Evolutionary conservation across 345 rosid species (phyloP), one percentile per base, ranked within the genome.

Genomic region (Pelargonium nanum): DNA sequence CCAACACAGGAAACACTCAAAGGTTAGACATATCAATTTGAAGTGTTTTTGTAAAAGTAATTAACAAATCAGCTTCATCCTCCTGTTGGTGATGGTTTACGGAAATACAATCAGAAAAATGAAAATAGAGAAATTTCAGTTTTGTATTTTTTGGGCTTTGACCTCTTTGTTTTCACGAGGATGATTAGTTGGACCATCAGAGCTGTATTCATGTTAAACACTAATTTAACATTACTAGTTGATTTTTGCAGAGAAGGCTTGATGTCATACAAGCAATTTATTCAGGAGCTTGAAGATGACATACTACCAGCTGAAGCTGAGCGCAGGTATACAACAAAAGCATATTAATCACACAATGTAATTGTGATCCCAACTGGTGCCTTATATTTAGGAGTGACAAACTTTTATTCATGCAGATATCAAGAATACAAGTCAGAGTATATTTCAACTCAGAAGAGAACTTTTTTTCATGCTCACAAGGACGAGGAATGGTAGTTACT

Each of bases 221-320:
- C 19, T 3, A 60, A 60, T 44, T 8, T 26, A 5, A 44, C 68
- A 26, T 64, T 25, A 16, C 19, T 13, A 65, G 24, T 65, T n/a
- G 53, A 60, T 66, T 58, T 8, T 73, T 73, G 58, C 92, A 94
- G 99, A 73, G 99, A 89, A 67, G 97, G 99, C 66, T 78, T 94
- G 81, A 90, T 94, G 99, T 86, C 97, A 21, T 94, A 94, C 86
- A 94, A 94, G 85, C 99, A 90, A 70, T 94, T 94, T 72, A 94
- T 94, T 68, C 97, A 86, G 78, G 96, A 88, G 83, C 89, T 94
- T 77, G 99, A 94, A 83, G 99, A 94, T 80, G 97, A 94, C 75
- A 77, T 90, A 67, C 68, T 90, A 63, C 99, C 99, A 26, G 75
- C 96, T 55, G 99, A 94, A 82, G 99, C 99, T 65, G 99, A 94